A percentile compares a stretch with the other conserved stretches of the same genome.
Conservation (phyloP, 352 stramenopile species). For the Phytophthora cajani region DNA sequence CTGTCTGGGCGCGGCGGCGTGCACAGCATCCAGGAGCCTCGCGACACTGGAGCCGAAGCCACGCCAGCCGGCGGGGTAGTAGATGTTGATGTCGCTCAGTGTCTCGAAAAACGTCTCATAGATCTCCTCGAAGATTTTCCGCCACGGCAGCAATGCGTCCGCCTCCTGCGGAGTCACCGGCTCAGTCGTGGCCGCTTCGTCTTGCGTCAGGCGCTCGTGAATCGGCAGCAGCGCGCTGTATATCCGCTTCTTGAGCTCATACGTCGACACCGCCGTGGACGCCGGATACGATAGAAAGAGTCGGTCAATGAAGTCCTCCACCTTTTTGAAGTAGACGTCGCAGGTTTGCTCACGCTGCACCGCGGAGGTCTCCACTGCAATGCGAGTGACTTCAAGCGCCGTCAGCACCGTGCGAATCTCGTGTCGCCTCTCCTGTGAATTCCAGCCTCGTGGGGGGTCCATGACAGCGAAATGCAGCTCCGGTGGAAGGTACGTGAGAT, state of each 20-base stretch:
- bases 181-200: conserved; percentile 6
- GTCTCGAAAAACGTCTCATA: conserved; percentile 71
- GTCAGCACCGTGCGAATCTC: conserved; percentile 38
- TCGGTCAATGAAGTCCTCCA: conserved; percentile 62
- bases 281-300: conserved; percentile 48
- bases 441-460: conserved; percentile 44
- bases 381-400: conserved; percentile 36
- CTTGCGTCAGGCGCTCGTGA: conserved; percentile 46
- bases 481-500: conserved; percentile 39
- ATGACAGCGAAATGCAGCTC: conserved; percentile 54
- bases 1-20: background rate
- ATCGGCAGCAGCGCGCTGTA: conserved; percentile 59
- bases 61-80: conserved; percentile 41
- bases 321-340: conserved; percentile 60
- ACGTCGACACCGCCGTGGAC: conserved; percentile 46
- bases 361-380: conserved; percentile 19
- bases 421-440: conserved; percentile 39
- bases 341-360: conserved; percentile 51
- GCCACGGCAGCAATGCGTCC: conserved; percentile 54
- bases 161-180: conserved; percentile 26
- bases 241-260: conserved; percentile 71
- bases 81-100: conserved; percentile 55
- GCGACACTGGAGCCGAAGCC: conserved; percentile 21
- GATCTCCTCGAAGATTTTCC: conserved; percentile 61
- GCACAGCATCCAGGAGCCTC: conserved; percentile 19